Conservation (phyloP, 2,329 filamentous ascomycete species). For the Aspergillus sp. region DNA sequence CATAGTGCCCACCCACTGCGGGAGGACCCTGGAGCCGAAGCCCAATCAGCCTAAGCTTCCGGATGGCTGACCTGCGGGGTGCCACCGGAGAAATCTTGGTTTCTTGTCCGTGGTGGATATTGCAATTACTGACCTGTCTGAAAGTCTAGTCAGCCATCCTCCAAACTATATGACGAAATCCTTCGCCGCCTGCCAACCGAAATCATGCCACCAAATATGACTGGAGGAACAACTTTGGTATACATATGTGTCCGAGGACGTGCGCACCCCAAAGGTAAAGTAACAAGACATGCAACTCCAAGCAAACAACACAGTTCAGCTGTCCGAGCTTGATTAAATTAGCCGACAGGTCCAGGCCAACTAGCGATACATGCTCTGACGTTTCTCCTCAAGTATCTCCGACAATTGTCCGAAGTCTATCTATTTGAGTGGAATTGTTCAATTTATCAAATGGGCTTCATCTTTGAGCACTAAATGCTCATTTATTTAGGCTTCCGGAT, state of each 20-base stretch:
- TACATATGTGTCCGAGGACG: not conserved
- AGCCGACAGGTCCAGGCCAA: not conserved
- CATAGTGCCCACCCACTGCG: not conserved
- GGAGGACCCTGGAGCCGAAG: constrained; percentile 5
- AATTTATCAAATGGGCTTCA: not conserved
- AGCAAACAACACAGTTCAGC: not conserved
- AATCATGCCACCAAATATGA: constrained; percentile 5
- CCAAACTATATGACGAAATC: not conserved
- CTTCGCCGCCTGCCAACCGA: not conserved
- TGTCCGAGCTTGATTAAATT: not conserved
- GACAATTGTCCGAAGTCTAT: not conserved
- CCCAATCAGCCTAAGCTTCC: constrained; percentile 9
- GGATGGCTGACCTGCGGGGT: constrained; percentile 8
- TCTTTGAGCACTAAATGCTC: not conserved
- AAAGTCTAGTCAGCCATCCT: not conserved
- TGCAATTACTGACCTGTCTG: not conserved
- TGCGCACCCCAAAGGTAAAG: not conserved
- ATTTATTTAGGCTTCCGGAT: not conserved
- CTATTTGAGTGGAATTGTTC: not conserved
- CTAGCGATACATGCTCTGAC: not conserved
- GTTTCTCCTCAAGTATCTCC: not conserved
- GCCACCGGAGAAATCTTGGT: constrained; percentile 8
- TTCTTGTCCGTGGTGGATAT: constrained; percentile 2
- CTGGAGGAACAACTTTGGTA: not conserved
- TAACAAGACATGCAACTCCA: not conserved